Conservation (phyloP, 2,329 filamentous ascomycete species). For the Thermoascus crustaceus region DNA sequence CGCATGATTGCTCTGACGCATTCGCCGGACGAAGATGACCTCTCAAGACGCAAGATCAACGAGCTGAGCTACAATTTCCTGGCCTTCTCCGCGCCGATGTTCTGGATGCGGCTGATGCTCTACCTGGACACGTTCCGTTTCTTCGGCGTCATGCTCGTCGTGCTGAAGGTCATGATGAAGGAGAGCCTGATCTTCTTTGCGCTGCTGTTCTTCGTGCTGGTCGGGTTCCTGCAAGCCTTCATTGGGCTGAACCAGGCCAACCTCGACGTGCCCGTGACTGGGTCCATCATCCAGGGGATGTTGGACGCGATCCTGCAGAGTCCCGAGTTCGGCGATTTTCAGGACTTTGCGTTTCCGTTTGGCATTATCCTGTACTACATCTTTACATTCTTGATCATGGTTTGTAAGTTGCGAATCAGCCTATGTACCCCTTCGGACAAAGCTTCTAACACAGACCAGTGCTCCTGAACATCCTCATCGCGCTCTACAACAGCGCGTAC, state of each 20-base stretch:
- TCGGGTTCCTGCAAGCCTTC: conserved; percentile 81
- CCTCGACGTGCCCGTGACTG: conserved; percentile 48
- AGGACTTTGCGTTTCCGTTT: conserved; percentile 85
- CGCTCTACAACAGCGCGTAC: conserved; percentile 93
- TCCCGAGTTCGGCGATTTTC: conserved; percentile 83
- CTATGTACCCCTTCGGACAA: not conserved
- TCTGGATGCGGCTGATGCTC: conserved; percentile 85
- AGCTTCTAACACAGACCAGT: conserved; percentile 36
- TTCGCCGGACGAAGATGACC: conserved; percentile 40
- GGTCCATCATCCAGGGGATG: conserved; percentile 49
- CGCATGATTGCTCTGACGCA: conserved; percentile 71
- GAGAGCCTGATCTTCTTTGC: conserved; percentile 95
- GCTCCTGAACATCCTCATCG: conserved; percentile 90
- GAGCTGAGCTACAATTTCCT: conserved; percentile 86
- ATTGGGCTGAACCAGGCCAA: conserved; percentile 83
- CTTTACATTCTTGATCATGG: conserved; percentile 96
- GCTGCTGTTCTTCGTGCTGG: conserved; percentile 70
- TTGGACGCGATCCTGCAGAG: conserved; percentile 85
- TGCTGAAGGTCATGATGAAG: conserved; percentile 91
- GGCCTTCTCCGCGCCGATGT: conserved; percentile 89
- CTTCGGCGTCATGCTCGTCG: conserved; percentile 96
- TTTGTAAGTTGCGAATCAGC: conserved; percentile 34
- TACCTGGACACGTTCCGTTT: conserved; percentile 92
- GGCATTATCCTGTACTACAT: conserved; percentile 94
- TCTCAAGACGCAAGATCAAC: conserved; percentile 57